Evolutionary conservation across 2,329 filamentous ascomycete species (phyloP), one percentile per base, ranked within the genome.

Genomic region (Domatiomyces globalis): DNA sequence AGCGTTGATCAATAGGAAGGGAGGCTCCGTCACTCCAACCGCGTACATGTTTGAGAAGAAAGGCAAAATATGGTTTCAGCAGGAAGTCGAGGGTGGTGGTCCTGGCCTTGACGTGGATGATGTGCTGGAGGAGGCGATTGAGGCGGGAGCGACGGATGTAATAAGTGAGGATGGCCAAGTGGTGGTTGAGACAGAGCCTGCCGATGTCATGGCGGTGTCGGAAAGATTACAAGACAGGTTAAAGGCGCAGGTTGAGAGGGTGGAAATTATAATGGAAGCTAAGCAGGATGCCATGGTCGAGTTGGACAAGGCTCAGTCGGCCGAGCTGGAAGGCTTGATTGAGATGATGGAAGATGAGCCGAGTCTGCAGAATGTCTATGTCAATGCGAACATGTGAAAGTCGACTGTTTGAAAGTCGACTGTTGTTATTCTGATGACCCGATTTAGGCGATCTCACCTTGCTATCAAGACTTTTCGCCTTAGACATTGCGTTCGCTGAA

Each of bases 31-130:
- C 1, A 84, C 85, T 5, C 80, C 88, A 0, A 87, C 86, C 10
- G 80, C 79, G 6, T 96, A 90, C 68, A 76, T 94, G 61, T 98
- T 98, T 65, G 77, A 85, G 51, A 85, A 84, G 62, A 83, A 83
- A 53, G 92, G 92, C 1, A 76, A 82, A 49, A 76, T 88, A 25
- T 73, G 83, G 2, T 82, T 95, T 62, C 79, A 81, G 62, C 71
- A 74, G 12, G 33, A 77, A 0, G 10, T 39, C 10, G 33, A 39
- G 2, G 12, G 33, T 39, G 33, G 10, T 39, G 12, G 10, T 39
- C 33, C 33, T 15, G 71, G 66, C 1, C 57, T 76, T 10, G 73
- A 71, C n/a, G 75, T 79, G 5, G 79, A 92, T 48, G 82, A 88
- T 42, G 78, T 87, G 20, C 70, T 95, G 43, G 82, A 95, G 59